Evolutionary conservation across 345 rosid species (phyloP), one percentile per base, ranked within the genome.

Genomic region (Acer negundo): DNA sequence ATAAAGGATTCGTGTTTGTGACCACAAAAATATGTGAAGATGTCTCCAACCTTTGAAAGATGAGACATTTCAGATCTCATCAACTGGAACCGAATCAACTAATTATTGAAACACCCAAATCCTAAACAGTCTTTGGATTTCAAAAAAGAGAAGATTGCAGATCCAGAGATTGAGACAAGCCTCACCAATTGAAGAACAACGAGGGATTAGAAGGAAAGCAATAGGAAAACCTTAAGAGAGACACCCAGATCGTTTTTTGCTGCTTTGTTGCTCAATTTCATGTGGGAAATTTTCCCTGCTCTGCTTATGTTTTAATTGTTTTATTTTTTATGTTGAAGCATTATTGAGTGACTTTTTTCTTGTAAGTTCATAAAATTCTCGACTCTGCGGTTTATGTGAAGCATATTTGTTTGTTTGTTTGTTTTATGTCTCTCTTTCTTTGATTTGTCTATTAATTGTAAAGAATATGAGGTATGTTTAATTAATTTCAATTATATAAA

Each of bases 211-310:
- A n/a, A n/a, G n/a, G n/a, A n/a, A n/a, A n/a, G n/a, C n/a, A n/a
- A n/a, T n/a, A n/a, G n/a, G n/a, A n/a, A n/a, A n/a, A n/a, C n/a
- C n/a, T n/a, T n/a, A n/a, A n/a, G n/a, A n/a, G n/a, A n/a, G n/a
- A n/a, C n/a, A n/a, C n/a, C n/a, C n/a, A n/a, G n/a, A n/a, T 58
- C 42, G 58, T 65, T 73, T 80, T 70, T 40, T 38, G 28, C 61
- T 78, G 72, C 49, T 67, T 67, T 74, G 70, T 75, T 75, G 69
- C 74, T 81, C 78, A 35, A 74, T 78, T 79, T 85, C 58, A 67
- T 65, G 70, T 72, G 75, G 61, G 62, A n/a, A 59, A 42, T 73
- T 82, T 67, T 67, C 56, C 67, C 67, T 1, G 40, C 69, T 19
- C 47, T 63, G 31, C 76, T 38, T 31, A 53, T 62, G 64, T 55